A percentile compares a stretch with the other conserved stretches of the same genome.
Evolutionary conservation across 1,139 yeast species (phyloP).

Genomic region (Debaryomyces fabryi): DNA sequence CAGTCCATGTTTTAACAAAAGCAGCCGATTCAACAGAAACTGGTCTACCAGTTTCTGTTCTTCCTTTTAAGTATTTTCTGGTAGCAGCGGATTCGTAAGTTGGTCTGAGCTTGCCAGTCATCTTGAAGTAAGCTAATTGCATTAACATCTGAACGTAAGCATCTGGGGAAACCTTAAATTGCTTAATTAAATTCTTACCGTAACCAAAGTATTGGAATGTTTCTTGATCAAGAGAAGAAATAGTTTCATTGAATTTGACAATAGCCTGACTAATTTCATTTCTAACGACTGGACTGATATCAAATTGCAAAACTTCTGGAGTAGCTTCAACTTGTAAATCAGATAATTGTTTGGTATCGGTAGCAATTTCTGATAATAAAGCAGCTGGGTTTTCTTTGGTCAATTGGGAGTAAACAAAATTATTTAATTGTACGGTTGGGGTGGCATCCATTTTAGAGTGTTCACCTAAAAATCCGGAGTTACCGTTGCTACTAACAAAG

Average conservation of each 20-base stretch:
- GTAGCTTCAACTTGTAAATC: constrained; percentile 10
- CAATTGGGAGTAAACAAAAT: constrained; percentile 65
- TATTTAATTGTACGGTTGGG: constrained; percentile 88
- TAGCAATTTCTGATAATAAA: constrained; percentile 33
- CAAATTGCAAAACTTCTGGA: constrained; percentile 40
- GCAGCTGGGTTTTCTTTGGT: constrained; percentile 44
- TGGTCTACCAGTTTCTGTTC: constrained; percentile 95
- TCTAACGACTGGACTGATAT: constrained; percentile 55
- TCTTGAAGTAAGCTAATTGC: constrained; percentile 78
- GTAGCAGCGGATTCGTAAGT: constrained; percentile 98
- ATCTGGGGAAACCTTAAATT: constrained; percentile 73
- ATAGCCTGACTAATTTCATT: constrained; percentile 59
- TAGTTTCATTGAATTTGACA: constrained; percentile 53
- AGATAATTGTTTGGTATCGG: constrained; percentile 15
- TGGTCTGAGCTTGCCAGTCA: constrained; percentile 80
- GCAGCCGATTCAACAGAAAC: constrained; percentile 75
- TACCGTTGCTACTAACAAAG: constrained; percentile 78
- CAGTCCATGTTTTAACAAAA: constrained; percentile 78
- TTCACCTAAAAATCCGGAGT: constrained; percentile 93
- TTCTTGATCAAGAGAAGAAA: constrained; percentile 59
- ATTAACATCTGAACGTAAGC: constrained; percentile 76
- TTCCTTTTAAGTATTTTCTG: constrained; percentile 82
- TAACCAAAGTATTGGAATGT: constrained; percentile 73
- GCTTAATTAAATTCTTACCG: constrained; percentile 72
- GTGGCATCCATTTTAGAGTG: constrained; percentile 99